Conservation (phyloP, 148 eudicot species). For the Beta vulgaris region DNA sequence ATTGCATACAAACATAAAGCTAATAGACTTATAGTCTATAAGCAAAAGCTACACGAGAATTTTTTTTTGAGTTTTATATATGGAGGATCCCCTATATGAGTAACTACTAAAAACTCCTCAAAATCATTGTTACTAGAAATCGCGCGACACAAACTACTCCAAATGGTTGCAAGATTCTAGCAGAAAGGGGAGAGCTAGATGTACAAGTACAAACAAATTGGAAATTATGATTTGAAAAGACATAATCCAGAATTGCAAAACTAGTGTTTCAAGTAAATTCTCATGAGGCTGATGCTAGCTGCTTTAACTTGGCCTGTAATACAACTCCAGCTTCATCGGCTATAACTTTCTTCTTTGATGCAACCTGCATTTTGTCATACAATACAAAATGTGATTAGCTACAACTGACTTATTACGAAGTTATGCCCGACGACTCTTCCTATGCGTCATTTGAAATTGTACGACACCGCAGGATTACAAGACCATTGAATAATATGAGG, state of each 20-base stretch:
- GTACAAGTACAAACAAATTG: not conserved
- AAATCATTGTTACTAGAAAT: too few relatives aligned
- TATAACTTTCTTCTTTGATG: slow-evolving; percentile 72
- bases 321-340: slow-evolving; percentile 74
- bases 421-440: too few relatives aligned
- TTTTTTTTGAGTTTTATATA: too few relatives aligned
- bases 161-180: not conserved
- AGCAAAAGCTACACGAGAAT: too few relatives aligned
- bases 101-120: too few relatives aligned
- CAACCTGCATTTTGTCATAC: slow-evolving; percentile 50
- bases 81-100: too few relatives aligned
- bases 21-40: too few relatives aligned
- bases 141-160: not conserved
- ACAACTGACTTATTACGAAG: not conserved
- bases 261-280: slow-evolving; percentile 9
- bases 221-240: not conserved
- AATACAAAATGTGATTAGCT: not conserved
- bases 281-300: slow-evolving; percentile 53
- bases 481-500: not conserved
- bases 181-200: not conserved
- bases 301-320: slow-evolving; percentile 82
- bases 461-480: not conserved
- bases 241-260: slow-evolving; percentile 10
- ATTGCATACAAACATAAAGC: too few relatives aligned
- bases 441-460: not conserved